Percentiles rank a stretch among this genome's conserved stretches.
phyloP scores from a whole-genome alignment of 768 basidiomycete genomes.

The Termitomyces sp. region DNA sequence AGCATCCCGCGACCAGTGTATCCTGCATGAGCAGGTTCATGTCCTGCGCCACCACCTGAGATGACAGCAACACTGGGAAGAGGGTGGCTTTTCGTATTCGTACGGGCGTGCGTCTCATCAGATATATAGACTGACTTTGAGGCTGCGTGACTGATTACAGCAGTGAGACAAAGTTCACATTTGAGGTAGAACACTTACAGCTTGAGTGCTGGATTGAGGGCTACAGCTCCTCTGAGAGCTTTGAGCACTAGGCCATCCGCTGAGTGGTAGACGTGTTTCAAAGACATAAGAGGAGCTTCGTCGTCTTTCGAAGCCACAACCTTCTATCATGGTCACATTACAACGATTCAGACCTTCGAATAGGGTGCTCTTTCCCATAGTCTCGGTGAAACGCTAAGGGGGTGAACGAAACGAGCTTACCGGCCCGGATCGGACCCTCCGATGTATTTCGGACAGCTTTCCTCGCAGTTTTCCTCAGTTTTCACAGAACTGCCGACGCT shows the following conservation, averaged over 20 bases:
- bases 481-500: no score
- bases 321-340: background rate
- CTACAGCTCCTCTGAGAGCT: conserved; percentile 37
- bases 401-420: no score
- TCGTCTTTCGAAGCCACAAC: background rate
- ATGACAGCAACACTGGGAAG: conserved; percentile 33
- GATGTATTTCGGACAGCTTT: no score
- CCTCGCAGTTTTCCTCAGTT: no score
- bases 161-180: background rate
- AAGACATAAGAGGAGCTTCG: conserved; percentile 27
- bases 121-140: conserved; percentile 33
- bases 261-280: conserved; percentile 39
- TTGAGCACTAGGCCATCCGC: conserved; percentile 40
- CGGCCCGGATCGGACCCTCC: no score
- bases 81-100: background rate
- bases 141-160: conserved; percentile 26
- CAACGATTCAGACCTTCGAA: background rate
- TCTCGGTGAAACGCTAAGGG: no score
- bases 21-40: conserved; percentile 57
- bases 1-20: conserved; percentile 60
- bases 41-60: conserved; percentile 52
- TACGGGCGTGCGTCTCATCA: conserved; percentile 9
- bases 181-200: conserved; percentile 26
- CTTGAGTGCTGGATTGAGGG: conserved; percentile 35
- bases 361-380: conserved; percentile 1